These are phyloP conservation scores for Penicillium daleae DNA, from an alignment of 495 filamentous ascomycete species.

Conservation along the genomic window DNA sequence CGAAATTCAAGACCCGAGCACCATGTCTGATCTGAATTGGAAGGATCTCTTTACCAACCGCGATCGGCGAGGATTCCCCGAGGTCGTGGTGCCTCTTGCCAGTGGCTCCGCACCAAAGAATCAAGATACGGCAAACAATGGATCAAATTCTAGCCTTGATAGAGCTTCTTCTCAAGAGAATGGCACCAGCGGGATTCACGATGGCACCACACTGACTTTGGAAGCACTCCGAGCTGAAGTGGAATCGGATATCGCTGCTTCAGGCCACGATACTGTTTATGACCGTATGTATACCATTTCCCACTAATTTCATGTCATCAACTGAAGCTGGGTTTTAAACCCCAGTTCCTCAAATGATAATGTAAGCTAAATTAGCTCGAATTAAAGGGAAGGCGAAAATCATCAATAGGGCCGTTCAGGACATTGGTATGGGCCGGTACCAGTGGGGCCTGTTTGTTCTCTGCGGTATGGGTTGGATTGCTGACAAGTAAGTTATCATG, in stretches of 20 bases:
- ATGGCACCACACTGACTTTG: slow-evolving; percentile 44
- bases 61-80: slow-evolving; percentile 48
- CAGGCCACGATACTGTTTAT: slow-evolving; percentile 54
- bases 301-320: neutral
- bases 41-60: slow-evolving; percentile 48
- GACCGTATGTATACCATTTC: slow-evolving; percentile 53
- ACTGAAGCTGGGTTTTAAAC: neutral
- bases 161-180: slow-evolving; percentile 38
- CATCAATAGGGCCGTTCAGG: slow-evolving; percentile 37
- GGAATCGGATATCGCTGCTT: slow-evolving; percentile 46
- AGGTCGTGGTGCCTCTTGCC: slow-evolving; percentile 49
- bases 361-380: neutral
- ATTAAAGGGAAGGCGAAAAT: slow-evolving; percentile 34
- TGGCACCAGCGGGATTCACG: slow-evolving; percentile 31
- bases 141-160: slow-evolving; percentile 33
- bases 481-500: slow-evolving; percentile 56
- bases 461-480: slow-evolving; percentile 78
- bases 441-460: slow-evolving; percentile 81
- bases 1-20: slow-evolving; percentile 6
- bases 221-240: slow-evolving; percentile 54
- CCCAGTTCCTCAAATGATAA: neutral
- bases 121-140: slow-evolving; percentile 17
- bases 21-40: slow-evolving; percentile 32
- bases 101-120: slow-evolving; percentile 31
- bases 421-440: slow-evolving; percentile 85